Conservation (phyloP, 1,139 yeast genomes). For the Trichomonascaceae sp. region DNA sequence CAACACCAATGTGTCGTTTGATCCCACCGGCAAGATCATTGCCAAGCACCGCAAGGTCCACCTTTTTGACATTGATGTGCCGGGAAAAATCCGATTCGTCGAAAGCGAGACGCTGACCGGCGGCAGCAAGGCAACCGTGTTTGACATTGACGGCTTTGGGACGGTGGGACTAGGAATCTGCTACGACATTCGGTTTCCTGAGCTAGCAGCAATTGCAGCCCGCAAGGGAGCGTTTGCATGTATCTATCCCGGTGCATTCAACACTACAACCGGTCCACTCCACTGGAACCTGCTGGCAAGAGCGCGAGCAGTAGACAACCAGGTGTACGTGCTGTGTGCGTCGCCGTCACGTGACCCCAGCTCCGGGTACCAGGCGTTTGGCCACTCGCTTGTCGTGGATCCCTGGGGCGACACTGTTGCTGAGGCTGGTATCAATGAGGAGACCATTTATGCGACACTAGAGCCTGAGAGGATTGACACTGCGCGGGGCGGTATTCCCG, state of each 20-base stretch:
- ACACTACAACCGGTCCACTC: slow-evolving; percentile 88
- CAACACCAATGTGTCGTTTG: slow-evolving; percentile 73
- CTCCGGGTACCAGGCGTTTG: slow-evolving; percentile 77
- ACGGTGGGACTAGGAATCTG: slow-evolving; percentile 82
- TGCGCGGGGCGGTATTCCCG: slow-evolving; percentile 65
- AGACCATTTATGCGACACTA: slow-evolving; percentile 65
- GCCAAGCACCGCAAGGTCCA: slow-evolving; percentile 86
- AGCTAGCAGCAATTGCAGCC: slow-evolving; percentile 69
- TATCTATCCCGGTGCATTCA: slow-evolving; percentile 93
- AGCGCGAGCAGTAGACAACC: slow-evolving; percentile 83
- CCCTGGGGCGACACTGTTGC: slow-evolving; percentile 71
- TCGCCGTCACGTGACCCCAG: slow-evolving; percentile 77
- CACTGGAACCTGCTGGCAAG: slow-evolving; percentile 87
- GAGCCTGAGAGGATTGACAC: slow-evolving; percentile 49
- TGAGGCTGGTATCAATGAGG: slow-evolving; percentile 74
- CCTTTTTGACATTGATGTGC: slow-evolving; percentile 82
- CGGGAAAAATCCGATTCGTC: slow-evolving; percentile 66
- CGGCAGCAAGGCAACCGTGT: slow-evolving; percentile 70
- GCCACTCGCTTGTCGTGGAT: slow-evolving; percentile 79
- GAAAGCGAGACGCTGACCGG: slow-evolving; percentile 66
- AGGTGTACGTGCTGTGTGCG: slow-evolving; percentile 63
- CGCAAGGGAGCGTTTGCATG: slow-evolving; percentile 70
- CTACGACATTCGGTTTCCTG: slow-evolving; percentile 88
- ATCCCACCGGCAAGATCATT: slow-evolving; percentile 55
- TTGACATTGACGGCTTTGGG: slow-evolving; percentile 57